A percentile compares a stretch with the other conserved stretches of the same genome.
Evolutionary conservation across 257 asterid species (phyloP).

Genomic region (Marsdenia floribunda): DNA sequence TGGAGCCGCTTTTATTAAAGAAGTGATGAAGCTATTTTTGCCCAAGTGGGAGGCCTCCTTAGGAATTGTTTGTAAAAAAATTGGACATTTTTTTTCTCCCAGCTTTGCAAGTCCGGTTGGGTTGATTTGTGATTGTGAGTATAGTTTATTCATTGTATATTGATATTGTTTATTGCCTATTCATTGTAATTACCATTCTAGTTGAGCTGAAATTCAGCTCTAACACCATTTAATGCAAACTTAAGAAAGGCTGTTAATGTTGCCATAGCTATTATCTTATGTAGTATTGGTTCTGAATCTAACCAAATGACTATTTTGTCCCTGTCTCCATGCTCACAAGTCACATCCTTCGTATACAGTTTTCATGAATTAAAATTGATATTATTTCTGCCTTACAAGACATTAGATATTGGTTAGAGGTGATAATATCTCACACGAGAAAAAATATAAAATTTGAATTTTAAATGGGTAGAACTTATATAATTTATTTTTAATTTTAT

Average conservation of each 20-base stretch:
- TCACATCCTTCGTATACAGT: too few relatives aligned
- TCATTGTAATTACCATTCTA: not conserved
- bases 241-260: not conserved
- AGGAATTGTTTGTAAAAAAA: not conserved
- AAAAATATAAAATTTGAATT: too few relatives aligned
- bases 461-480: too few relatives aligned
- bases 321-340: not conserved
- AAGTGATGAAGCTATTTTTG: slow-evolving; percentile 32
- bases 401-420: too few relatives aligned
- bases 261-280: not conserved
- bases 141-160: not conserved
- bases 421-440: too few relatives aligned
- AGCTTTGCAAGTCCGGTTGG: not conserved
- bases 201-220: not conserved
- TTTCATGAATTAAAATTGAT: too few relatives aligned
- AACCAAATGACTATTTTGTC: not conserved
- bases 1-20: slow-evolving; percentile 60
- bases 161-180: not conserved
- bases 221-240: not conserved
- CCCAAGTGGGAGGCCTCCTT: not conserved
- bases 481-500: too few relatives aligned
- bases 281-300: not conserved
- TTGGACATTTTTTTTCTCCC: not conserved
- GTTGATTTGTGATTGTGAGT: not conserved
- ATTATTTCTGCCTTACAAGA: too few relatives aligned